Conservation (phyloP, 352 stramenopile species). For the Globisporangium alternatum region DNA sequence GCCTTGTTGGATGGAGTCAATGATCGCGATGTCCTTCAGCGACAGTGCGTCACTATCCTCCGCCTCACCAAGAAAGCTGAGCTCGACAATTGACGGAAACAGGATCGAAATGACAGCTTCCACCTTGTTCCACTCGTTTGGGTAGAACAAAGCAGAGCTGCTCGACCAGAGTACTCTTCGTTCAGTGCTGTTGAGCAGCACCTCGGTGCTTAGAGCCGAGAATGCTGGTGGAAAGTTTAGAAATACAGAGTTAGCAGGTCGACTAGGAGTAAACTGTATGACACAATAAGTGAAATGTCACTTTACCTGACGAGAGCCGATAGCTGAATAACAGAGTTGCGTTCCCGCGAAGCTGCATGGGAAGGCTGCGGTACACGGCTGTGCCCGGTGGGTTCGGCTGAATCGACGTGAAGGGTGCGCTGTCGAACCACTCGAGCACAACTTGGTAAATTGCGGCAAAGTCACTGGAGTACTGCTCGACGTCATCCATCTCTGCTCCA, state of each 20-base stretch:
- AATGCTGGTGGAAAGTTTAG: constrained; percentile 25
- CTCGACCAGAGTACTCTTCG: constrained; percentile 34
- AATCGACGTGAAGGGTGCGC: constrained; percentile 10
- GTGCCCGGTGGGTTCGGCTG: not conserved
- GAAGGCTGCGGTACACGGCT: constrained; percentile 31
- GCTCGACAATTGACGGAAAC: constrained; percentile 21
- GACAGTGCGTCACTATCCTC: constrained; percentile 30
- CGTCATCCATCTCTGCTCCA: not conserved
- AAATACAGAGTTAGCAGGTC: constrained; percentile 2
- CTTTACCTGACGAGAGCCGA: constrained; percentile 32
- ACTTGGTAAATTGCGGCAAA: constrained; percentile 19
- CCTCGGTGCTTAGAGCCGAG: constrained; percentile 30
- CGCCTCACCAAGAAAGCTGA: constrained; percentile 33
- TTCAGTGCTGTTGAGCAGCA: constrained; percentile 29
- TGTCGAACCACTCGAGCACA: constrained; percentile 28
- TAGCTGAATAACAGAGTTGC: constrained; percentile 32
- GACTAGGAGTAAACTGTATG: not conserved
- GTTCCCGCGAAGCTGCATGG: constrained; percentile 19
- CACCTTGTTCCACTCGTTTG: constrained; percentile 31
- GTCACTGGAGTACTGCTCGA: constrained; percentile 20
- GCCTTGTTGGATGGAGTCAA: constrained; percentile 12
- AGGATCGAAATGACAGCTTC: constrained; percentile 18
- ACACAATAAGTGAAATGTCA: not conserved
- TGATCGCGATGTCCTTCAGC: constrained; percentile 33
- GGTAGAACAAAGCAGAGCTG: constrained; percentile 3